These are phyloP conservation scores for Solanum sparsipilum DNA, from an alignment of 257 asterid species.

Conservation along the genomic window DNA sequence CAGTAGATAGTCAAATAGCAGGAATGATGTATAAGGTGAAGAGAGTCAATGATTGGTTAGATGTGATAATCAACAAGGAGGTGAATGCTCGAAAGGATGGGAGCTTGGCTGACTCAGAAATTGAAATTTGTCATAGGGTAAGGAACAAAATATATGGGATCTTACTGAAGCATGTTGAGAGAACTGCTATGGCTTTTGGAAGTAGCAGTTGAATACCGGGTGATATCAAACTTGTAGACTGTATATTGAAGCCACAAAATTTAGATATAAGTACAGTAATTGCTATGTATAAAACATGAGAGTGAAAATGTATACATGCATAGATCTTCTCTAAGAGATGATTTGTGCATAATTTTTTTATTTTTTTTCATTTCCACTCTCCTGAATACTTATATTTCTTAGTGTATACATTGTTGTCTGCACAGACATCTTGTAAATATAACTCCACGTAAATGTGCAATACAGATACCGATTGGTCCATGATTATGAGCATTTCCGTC, in stretches of 20 bases:
- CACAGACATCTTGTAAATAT: background rate
- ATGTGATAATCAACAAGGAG: constrained; percentile 31
- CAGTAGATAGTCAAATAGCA: constrained; percentile 21
- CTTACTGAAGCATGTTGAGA: constrained; percentile 52
- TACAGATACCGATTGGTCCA: background rate
- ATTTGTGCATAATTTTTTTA: background rate
- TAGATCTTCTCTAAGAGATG: background rate
- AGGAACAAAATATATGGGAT: constrained; percentile 58
- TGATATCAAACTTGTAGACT: background rate
- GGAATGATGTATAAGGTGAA: constrained; percentile 53
- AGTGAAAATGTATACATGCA: background rate
- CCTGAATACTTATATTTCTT: background rate
- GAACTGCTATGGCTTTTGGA: constrained; percentile 43
- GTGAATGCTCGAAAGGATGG: constrained; percentile 4
- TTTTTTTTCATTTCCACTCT: background rate
- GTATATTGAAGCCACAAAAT: background rate
- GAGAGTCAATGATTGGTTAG: constrained; percentile 56
- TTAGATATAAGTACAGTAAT: background rate
- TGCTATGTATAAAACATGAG: background rate
- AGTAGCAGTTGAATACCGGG: background rate
- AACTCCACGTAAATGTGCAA: background rate
- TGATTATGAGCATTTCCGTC: background rate
- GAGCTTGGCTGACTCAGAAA: constrained; percentile 20
- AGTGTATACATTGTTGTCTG: background rate
- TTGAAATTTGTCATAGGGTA: constrained; percentile 38